Conservation (phyloP, 2,329 filamentous ascomycete genomes). For the Tolypocladium ovalisporum region DNA sequence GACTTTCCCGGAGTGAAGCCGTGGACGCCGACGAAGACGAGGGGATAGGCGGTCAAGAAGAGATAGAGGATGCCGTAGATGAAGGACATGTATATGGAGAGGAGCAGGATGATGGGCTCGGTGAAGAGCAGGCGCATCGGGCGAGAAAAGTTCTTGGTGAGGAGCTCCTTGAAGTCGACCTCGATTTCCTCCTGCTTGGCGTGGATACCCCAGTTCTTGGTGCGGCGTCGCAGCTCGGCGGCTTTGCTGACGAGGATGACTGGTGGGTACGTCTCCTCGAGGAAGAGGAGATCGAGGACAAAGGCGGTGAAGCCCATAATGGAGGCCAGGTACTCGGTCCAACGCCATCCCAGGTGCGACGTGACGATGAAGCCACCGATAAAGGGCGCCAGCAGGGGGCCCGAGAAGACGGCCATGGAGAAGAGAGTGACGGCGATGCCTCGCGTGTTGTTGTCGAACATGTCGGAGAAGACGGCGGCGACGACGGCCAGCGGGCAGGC, state of each 20-base stretch:
- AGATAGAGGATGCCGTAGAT: slow-evolving; percentile 73
- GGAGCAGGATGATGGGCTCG: slow-evolving; percentile 57
- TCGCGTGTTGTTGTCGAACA: slow-evolving; percentile 54
- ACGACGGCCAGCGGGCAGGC: slow-evolving; percentile 59
- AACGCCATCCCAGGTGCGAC: slow-evolving; percentile 58
- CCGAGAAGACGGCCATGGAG: slow-evolving; percentile 47
- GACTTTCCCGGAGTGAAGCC: slow-evolving; percentile 57
- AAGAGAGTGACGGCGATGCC: slow-evolving; percentile 36
- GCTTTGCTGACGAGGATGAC: slow-evolving; percentile 53
- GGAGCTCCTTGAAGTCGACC: slow-evolving; percentile 50
- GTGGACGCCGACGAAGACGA: slow-evolving; percentile 68
- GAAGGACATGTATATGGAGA: slow-evolving; percentile 65
- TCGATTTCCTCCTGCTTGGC: slow-evolving; percentile 64
- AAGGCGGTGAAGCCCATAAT: slow-evolving; percentile 55
- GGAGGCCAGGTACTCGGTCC: slow-evolving; percentile 55
- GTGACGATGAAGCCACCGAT: slow-evolving; percentile 57
- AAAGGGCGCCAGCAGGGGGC: slow-evolving; percentile 56
- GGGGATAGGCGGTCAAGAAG: slow-evolving; percentile 74
- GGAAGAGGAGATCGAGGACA: slow-evolving; percentile 46
- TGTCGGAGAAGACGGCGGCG: slow-evolving; percentile 61
- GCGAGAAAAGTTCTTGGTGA: slow-evolving; percentile 57
- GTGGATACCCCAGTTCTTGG: slow-evolving; percentile 60
- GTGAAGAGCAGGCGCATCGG: slow-evolving; percentile 54
- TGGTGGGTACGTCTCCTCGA: slow-evolving; percentile 61
- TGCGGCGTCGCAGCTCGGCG: slow-evolving; percentile 48